Percentiles rank a stretch among this genome's conserved stretches.
These are phyloP conservation scores for Zychaea mexicana DNA, from an alignment of 371 early-diverging fungal species.

Conservation along the genomic window DNA sequence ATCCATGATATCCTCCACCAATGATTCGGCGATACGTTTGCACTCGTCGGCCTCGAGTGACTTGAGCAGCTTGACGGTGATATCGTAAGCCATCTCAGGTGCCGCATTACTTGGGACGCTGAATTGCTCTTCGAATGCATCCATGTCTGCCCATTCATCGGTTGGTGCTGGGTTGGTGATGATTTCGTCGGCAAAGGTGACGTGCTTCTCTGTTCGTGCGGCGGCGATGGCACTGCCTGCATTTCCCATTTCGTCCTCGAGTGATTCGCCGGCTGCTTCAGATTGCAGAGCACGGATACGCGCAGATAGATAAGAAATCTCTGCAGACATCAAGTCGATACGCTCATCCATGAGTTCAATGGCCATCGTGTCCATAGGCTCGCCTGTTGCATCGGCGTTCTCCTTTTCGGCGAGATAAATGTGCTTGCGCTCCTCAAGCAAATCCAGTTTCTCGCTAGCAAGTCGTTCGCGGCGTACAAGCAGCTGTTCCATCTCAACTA, in stretches of 20 bases:
- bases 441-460: constrained; percentile 69
- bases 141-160: constrained; percentile 54
- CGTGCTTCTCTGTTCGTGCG: constrained; percentile 24
- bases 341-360: constrained; percentile 80
- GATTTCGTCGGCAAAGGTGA: constrained; percentile 54
- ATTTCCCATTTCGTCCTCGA: constrained; percentile 47
- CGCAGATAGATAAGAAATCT: constrained; percentile 75
- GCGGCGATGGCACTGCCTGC: not conserved
- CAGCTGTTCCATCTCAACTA: constrained; percentile 53
- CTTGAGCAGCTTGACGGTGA: constrained; percentile 67
- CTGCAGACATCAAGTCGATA: constrained; percentile 82
- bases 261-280: constrained; percentile 65
- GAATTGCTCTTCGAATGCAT: constrained; percentile 61
- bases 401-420: constrained; percentile 68
- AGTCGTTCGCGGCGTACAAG: constrained; percentile 61
- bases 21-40: constrained; percentile 66
- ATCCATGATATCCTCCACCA: constrained; percentile 80
- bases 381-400: constrained; percentile 49
- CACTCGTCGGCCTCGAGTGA: constrained; percentile 72
- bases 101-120: constrained; percentile 57
- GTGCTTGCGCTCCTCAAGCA: constrained; percentile 70
- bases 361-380: constrained; percentile 55
- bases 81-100: constrained; percentile 62
- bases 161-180: constrained; percentile 31
- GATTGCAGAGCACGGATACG: constrained; percentile 72